Percentiles rank a stretch among this genome's conserved stretches.
phyloP scores from a whole-genome alignment of 73 alveolate species.

The Durusdinium trenchii region DNA sequence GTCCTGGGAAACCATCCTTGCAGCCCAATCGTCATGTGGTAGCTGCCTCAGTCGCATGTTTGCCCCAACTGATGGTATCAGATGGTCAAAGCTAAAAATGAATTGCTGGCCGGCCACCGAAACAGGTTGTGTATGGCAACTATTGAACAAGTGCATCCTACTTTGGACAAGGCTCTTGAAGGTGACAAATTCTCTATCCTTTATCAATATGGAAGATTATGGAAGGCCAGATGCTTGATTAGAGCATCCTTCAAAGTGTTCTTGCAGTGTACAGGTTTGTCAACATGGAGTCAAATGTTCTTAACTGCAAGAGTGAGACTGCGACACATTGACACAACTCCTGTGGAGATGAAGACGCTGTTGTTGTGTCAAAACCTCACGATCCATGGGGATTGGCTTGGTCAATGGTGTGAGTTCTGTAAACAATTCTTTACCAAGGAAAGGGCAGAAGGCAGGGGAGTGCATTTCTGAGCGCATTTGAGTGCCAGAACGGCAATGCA shows the following conservation, averaged over 20 bases:
- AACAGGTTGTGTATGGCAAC: not conserved
- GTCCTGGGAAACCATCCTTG: constrained; percentile 90
- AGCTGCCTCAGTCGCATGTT: not conserved
- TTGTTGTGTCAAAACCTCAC: too few species aligned
- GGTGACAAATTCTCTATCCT: too few species aligned
- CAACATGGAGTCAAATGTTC: too few species aligned
- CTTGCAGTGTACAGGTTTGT: too few species aligned
- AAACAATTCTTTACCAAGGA: constrained; percentile 53
- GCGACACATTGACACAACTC: too few species aligned
- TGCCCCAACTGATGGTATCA: too few species aligned
- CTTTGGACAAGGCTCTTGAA: not conserved
- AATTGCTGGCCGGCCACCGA: not conserved
- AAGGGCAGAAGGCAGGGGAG: constrained; percentile 64
- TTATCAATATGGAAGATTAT: too few species aligned
- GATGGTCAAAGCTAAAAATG: too few species aligned
- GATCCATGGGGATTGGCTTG: not conserved
- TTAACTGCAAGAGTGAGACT: too few species aligned
- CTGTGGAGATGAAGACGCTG: too few species aligned
- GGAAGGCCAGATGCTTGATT: too few species aligned
- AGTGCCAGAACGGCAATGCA: not conserved
- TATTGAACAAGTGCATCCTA: not conserved
- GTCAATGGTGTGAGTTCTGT: not conserved
- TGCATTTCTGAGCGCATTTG: not conserved
- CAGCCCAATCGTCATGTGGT: constrained; percentile 90
- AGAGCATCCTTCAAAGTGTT: too few species aligned